Evolutionary conservation across 176 grass and related monocot genomes (phyloP).

Genomic region (Phoenix dactylifera): DNA sequence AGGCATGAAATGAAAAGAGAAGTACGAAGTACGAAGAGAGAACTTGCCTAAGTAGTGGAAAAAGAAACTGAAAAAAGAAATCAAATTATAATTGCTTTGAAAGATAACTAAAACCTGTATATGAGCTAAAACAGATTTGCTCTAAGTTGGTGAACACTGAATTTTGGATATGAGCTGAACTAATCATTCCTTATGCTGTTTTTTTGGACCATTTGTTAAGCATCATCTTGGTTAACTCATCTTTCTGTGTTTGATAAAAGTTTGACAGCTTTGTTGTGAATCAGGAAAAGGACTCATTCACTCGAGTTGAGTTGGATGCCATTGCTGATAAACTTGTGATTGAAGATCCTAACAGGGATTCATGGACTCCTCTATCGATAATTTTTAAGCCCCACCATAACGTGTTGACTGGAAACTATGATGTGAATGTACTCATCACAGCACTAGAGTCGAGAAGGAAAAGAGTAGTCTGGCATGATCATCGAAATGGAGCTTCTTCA

Average conservation of each 20-base stretch:
- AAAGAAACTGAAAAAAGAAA: no score
- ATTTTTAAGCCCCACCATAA: constrained; percentile 89
- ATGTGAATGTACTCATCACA: constrained; percentile 77
- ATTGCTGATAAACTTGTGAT: constrained; percentile 52
- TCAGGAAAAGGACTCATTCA: constrained; percentile 71
- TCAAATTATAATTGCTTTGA: no score
- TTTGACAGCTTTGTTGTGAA: constrained; percentile 21
- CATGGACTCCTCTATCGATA: constrained; percentile 55
- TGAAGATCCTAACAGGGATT: constrained; percentile 41
- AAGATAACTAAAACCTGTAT: no score
- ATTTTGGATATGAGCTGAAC: no score
- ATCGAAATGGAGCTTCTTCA: constrained; percentile 42
- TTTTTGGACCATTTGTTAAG: no score
- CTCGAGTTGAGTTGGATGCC: constrained; percentile 45
- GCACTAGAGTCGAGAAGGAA: constrained; percentile 62
- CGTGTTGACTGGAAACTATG: constrained; percentile 72
- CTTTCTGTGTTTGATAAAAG: constrained; percentile 12
- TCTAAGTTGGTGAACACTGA: no score
- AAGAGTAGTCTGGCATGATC: constrained; percentile 77
- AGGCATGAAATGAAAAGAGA: no score
- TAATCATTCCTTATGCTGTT: no score
- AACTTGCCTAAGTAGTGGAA: no score
- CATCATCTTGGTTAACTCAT: neutral
- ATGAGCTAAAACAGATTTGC: no score
- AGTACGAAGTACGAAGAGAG: no score